A percentile compares a stretch with the other conserved stretches of the same genome.
phyloP scores from a whole-genome alignment of 441 rosid species.

The Populus hybrid region DNA sequence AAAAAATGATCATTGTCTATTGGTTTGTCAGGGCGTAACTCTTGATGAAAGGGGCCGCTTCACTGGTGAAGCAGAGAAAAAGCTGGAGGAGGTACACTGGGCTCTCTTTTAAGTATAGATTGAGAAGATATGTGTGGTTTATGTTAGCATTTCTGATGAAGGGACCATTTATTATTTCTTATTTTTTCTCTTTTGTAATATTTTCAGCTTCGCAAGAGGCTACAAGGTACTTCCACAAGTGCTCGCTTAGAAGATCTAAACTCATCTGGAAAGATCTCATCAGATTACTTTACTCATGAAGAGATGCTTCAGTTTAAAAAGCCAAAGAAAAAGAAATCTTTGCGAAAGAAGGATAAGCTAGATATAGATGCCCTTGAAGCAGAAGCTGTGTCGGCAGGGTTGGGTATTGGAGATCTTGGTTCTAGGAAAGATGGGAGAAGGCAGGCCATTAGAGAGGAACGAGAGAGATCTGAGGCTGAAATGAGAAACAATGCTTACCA shows the following conservation, averaged over 20 bases:
- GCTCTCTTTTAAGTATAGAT: not conserved
- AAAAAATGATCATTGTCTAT: not conserved
- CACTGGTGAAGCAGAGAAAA: conserved; percentile 92
- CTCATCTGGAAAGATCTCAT: conserved; percentile 54
- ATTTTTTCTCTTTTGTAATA: conserved; percentile 9
- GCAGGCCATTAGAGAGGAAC: conserved; percentile 77
- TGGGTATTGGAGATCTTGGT: conserved; percentile 91
- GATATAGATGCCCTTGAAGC: conserved; percentile 89
- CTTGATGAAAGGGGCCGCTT: conserved; percentile 79
- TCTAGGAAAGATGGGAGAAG: conserved; percentile 83
- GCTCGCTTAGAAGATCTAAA: conserved; percentile 64
- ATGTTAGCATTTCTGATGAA: conserved; percentile 1
- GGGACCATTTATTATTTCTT: not conserved
- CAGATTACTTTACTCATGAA: conserved; percentile 86
- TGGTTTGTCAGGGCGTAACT: conserved; percentile 59
- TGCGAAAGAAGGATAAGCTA: conserved; percentile 85
- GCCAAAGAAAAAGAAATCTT: conserved; percentile 86
- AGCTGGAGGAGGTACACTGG: conserved; percentile 72
- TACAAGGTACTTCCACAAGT: conserved; percentile 55
- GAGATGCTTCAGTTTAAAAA: conserved; percentile 87
- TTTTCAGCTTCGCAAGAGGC: conserved; percentile 72
- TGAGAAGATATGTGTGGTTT: not conserved
- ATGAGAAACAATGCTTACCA: conserved; percentile 73
- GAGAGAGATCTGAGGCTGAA: conserved; percentile 74
- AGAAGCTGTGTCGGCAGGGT: conserved; percentile 79